These are phyloP conservation scores for Hymenoscyphus repandus DNA, from an alignment of 2,329 filamentous ascomycete genomes.

Conservation along the genomic window DNA sequence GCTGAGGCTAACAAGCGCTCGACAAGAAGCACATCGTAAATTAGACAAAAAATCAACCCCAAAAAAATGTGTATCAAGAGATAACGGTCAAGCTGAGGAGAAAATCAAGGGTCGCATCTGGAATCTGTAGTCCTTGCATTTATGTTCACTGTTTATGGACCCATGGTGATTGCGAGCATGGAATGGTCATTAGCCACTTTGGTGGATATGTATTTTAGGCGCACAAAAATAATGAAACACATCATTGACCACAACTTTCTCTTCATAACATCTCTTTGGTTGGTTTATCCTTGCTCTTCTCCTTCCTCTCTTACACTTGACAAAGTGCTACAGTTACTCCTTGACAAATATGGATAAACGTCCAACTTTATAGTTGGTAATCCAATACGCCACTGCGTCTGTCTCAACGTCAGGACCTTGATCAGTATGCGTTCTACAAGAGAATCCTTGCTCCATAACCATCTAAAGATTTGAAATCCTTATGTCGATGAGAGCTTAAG, in stretches of 20 bases:
- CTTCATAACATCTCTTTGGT: too few species aligned
- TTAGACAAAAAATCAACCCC: background rate
- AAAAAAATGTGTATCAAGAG: background rate
- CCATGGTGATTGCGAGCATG: slow-evolving; percentile 5
- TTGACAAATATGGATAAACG: too few species aligned
- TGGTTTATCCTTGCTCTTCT: too few species aligned
- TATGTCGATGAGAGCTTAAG: too few species aligned
- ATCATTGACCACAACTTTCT: background rate
- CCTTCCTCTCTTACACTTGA: too few species aligned
- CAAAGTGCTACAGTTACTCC: too few species aligned
- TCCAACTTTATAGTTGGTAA: too few species aligned
- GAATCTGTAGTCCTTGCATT: slow-evolving; percentile 12
- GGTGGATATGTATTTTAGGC: slow-evolving; percentile 25
- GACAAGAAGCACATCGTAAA: slow-evolving; percentile 28
- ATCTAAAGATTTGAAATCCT: too few species aligned
- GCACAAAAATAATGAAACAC: slow-evolving; percentile 19
- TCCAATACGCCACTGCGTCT: too few species aligned
- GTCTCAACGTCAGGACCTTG: too few species aligned
- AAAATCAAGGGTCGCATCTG: slow-evolving; percentile 14
- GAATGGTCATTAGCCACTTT: slow-evolving; percentile 9
- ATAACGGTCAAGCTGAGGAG: background rate
- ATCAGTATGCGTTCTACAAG: too few species aligned
- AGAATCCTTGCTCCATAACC: too few species aligned
- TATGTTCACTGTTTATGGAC: slow-evolving; percentile 6
- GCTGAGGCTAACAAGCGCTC: slow-evolving; percentile 35